Percentiles rank a stretch among this genome's conserved stretches.
Conservation (phyloP, 169 alveolate species). For the Hepatocystis sp. region DNA sequence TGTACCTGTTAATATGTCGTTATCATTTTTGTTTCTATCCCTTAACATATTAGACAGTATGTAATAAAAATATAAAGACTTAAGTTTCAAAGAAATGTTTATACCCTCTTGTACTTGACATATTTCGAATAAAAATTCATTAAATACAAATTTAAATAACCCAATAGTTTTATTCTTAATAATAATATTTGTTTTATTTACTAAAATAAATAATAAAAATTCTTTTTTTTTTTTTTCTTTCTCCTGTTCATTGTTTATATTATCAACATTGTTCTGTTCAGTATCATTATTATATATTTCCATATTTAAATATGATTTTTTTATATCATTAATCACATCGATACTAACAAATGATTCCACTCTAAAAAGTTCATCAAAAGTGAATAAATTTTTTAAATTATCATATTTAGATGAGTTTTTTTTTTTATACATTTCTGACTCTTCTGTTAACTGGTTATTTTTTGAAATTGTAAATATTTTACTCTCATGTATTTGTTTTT, state of each 20-base stretch:
- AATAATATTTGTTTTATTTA: constrained; percentile 22
- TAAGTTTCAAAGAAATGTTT: constrained; percentile 33
- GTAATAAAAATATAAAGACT: constrained; percentile 43
- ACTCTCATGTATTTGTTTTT: too few species aligned
- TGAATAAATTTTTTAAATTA: constrained; percentile 52
- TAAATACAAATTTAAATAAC: constrained; percentile 25
- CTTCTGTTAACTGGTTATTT: too few species aligned
- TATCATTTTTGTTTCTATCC: too few species aligned
- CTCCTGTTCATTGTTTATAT: not conserved
- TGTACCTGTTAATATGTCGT: too few species aligned
- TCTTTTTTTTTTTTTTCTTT: not conserved
- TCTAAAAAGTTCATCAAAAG: constrained; percentile 24
- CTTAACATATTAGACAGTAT: constrained; percentile 6
- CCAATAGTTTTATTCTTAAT: constrained; percentile 55
- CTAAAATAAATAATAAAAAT: constrained; percentile 27
- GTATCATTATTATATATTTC: too few species aligned
- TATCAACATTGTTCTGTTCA: not conserved
- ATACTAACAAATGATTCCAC: too few species aligned
- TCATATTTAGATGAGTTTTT: too few species aligned
- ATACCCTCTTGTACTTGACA: not conserved
- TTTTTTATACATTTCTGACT: too few species aligned
- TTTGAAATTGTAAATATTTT: too few species aligned
- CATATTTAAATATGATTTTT: too few species aligned
- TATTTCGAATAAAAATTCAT: constrained; percentile 40
- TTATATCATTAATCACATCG: too few species aligned